Evolutionary conservation across 2,329 filamentous ascomycete genomes (phyloP), one percentile per base, ranked within the genome.

Genomic region (Ceratocystis harringtonii): DNA sequence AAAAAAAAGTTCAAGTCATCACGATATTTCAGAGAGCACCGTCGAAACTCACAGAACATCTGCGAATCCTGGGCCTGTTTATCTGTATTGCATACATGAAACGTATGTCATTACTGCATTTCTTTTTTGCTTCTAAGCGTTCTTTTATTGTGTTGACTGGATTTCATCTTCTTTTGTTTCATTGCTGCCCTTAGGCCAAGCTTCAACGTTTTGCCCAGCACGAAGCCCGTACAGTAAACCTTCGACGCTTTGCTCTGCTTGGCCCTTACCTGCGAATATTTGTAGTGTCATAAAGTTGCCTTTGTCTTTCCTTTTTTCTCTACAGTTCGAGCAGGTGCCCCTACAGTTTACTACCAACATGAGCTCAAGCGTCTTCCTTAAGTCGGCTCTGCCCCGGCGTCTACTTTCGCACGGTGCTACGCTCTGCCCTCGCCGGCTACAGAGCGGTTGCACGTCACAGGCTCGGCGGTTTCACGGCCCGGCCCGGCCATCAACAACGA

Each of bases 301-400:
- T 43, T 17, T 44, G 28, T 28, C 45, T 57, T 64, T 32, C 7
- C 45, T 44, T 64, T 32, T 7, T 19, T 36, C 19, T 22, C n/a
- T 64, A 12, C 15, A 17, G 12, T 44, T 22, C 8, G 45, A 10
- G 45, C 22, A 19, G 52, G 15, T 58, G 3, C 36, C 36, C 10
- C 36, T 41, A 41, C 36, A 15, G 12, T 4, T 41, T 41, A 15
- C 25, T 63, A 63, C 68, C 71, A 75, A 69, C 55, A 81, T 81
- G 79, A 81, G 79, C 71, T 74, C 78, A 50, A 77, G 73, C 70
- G 71, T 79, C 69, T 70, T 80, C 67, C 75, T 75, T 68, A 81
- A 79, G 73, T 76, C 77, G 61, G 75, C 75, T 68, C 73, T 75
- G 69, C 79, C 79, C 44, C 74, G 75, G 71, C 78, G 79, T 69